Evolutionary conservation across 192 early-diverging fungal genomes (phyloP).

Genomic region (Backusella circina): DNA sequence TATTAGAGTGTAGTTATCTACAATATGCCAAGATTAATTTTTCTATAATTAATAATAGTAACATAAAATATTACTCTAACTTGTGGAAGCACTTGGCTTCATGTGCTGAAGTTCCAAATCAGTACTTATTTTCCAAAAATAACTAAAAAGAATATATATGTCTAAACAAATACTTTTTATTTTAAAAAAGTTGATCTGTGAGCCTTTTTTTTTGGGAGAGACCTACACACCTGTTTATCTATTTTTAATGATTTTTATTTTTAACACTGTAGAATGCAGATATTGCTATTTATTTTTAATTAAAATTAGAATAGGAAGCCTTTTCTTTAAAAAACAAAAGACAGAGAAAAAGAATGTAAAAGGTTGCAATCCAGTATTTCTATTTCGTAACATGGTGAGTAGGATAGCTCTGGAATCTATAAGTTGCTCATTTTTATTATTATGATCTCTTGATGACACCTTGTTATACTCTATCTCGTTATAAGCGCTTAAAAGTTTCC

Average conservation of each 20-base stretch:
- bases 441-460: background rate
- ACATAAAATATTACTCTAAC: background rate
- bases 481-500: background rate
- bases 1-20: background rate
- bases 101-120: background rate
- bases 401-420: background rate
- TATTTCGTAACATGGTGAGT: background rate
- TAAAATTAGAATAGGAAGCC: background rate
- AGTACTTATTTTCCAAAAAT: constrained; percentile 4
- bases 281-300: background rate
- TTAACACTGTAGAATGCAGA: background rate
- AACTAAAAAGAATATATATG: background rate
- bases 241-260: background rate
- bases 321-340: background rate
- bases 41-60: background rate
- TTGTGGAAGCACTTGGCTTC: background rate
- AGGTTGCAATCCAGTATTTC: background rate
- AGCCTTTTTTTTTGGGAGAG: background rate
- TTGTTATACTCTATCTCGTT: background rate
- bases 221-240: background rate
- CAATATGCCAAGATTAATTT: background rate
- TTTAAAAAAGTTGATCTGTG: background rate
- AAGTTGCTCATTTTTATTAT: background rate
- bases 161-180: background rate
- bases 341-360: background rate